Evolutionary conservation across 2,329 filamentous ascomycete genomes (phyloP), one percentile per base, ranked within the genome.

Genomic region (Phyllosticta citriasiana): DNA sequence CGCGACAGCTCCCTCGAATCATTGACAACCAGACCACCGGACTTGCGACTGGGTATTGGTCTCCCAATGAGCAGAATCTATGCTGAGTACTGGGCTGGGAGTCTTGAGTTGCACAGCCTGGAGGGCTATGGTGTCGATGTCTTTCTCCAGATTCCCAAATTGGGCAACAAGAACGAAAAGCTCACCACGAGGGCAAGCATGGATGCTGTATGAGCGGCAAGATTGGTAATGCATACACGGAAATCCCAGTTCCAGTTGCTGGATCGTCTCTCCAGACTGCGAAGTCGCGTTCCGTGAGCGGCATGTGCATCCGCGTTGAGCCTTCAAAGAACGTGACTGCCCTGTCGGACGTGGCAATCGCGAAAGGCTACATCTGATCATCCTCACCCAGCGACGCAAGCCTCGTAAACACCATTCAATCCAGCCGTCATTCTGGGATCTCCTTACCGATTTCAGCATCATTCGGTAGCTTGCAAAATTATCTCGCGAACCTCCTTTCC

Each of bases 151-250:
- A 96, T 99, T 63, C 96, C 91, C 4, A 95, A 96, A 73, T 80
- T 99, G 62, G 94, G 94, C 22, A 99, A 99, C 73, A 97, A 96
- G 80, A 97, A 97, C 70, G 94, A 99, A 78, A 91, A 96, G 74
- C 80, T 99, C 64, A 91, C 82, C 19, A 81, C 78, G 12, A 71
- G 79, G 62, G 79, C 79, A 3, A 77, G 73, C n/a, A 80, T 81
- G 77, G 79, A 81, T 65, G 77, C 78, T 7, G 73, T 79, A 19
- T 79, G 71, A 68, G 57, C 8, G 52, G 40, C 40, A 19, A 55
- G 25, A 40, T 35, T 56, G 27, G 6, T 27, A 9, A 9, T 14
- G 51, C 16, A 16, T 8, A n/a, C 33, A 22, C 19, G 19, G 19
- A 22, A 22, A 22, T 22, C 19, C 19, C 19, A 22, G 19, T 22